A percentile compares a stretch with the other conserved stretches of the same genome.
phyloP scores from a whole-genome alignment of 2,329 filamentous ascomycete genomes.

The Aspergillus sp. region DNA sequence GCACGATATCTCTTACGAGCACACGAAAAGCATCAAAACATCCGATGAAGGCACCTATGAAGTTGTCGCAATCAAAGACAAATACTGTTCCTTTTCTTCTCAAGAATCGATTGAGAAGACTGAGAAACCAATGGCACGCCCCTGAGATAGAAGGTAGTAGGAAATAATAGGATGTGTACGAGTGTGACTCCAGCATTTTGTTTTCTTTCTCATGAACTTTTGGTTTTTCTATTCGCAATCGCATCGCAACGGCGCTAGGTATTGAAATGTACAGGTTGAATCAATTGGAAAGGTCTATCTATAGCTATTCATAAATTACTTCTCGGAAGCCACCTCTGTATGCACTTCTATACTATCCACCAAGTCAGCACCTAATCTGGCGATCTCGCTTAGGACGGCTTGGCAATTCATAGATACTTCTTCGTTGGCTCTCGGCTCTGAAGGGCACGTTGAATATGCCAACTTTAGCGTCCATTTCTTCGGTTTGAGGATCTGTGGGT shows the following conservation, averaged over 20 bases:
- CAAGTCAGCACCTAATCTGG: slow-evolving; percentile 60
- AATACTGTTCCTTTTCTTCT: slow-evolving; percentile 84
- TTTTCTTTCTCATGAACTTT: slow-evolving; percentile 7
- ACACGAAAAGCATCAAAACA: slow-evolving; percentile 77
- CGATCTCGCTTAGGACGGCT: slow-evolving; percentile 49
- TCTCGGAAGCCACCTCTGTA: slow-evolving; percentile 17
- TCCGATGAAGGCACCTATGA: slow-evolving; percentile 97
- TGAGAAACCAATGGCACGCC: slow-evolving; percentile 38
- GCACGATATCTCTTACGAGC: slow-evolving; percentile 80
- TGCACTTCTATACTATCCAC: slow-evolving; percentile 66
- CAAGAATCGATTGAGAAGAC: slow-evolving; percentile 58
- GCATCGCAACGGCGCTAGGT: slow-evolving; percentile 38
- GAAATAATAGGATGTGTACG: slow-evolving; percentile 22
- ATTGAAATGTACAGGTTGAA: slow-evolving; percentile 15
- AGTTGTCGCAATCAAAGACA: slow-evolving; percentile 93
- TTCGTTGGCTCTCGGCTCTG: slow-evolving; percentile 17
- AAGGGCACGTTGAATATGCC: slow-evolving; percentile 39
- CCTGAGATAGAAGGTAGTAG: slow-evolving; percentile 17
- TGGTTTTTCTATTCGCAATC: slow-evolving; percentile 12
- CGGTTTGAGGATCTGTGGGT: slow-evolving; percentile 48
- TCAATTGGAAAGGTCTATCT: background rate
- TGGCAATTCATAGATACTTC: slow-evolving; percentile 41
- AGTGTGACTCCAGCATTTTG: slow-evolving; percentile 20
- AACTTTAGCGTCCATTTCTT: slow-evolving; percentile 41
- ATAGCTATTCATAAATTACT: slow-evolving; percentile 15